These are phyloP conservation scores for Nevesoporus exiguus DNA, from an alignment of 768 basidiomycete species.

Conservation along the genomic window DNA sequence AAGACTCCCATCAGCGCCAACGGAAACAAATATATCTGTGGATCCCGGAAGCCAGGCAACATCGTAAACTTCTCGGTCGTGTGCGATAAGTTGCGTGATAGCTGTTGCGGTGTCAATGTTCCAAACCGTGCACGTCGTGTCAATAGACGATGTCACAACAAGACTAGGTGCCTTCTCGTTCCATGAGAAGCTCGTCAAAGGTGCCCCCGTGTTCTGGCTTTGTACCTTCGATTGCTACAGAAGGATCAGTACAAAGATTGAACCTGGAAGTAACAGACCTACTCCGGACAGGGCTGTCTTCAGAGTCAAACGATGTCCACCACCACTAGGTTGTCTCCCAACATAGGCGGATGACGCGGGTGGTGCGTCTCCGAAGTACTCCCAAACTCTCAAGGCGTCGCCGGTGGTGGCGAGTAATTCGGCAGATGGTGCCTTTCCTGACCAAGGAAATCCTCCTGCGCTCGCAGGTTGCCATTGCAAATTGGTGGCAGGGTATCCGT, in stretches of 20 bases:
- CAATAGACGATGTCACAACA: slow-evolving; percentile 96
- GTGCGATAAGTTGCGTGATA: slow-evolving; percentile 95
- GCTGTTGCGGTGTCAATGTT: slow-evolving; percentile 93
- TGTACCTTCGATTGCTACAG: slow-evolving; percentile 86
- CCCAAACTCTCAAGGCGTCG: slow-evolving; percentile 90
- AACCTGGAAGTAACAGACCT: slow-evolving; percentile 31
- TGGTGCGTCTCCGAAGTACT: slow-evolving; percentile 70
- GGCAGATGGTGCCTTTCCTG: slow-evolving; percentile 58
- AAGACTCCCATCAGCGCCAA: slow-evolving; percentile 94
- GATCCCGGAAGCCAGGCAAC: slow-evolving; percentile 98
- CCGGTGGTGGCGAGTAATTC: slow-evolving; percentile 93
- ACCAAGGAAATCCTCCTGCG: slow-evolving; percentile 61
- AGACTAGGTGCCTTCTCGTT: slow-evolving; percentile 87
- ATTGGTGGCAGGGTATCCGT: slow-evolving; percentile 92
- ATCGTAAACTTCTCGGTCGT: slow-evolving; percentile 95
- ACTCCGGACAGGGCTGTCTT: slow-evolving; percentile 83
- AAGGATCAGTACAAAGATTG: slow-evolving; percentile 11
- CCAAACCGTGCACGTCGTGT: slow-evolving; percentile 99
- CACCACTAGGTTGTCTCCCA: slow-evolving; percentile 54
- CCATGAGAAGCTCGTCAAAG: slow-evolving; percentile 97
- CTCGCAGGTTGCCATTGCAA: slow-evolving; percentile 89
- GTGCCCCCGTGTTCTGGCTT: slow-evolving; percentile 77
- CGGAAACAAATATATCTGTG: slow-evolving; percentile 96
- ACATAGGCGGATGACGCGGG: slow-evolving; percentile 61
- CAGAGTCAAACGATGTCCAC: slow-evolving; percentile 64